Evolutionary conservation across 768 basidiomycete species (phyloP), one percentile per base, ranked within the genome.

Genomic region (Austroboletus festivus): DNA sequence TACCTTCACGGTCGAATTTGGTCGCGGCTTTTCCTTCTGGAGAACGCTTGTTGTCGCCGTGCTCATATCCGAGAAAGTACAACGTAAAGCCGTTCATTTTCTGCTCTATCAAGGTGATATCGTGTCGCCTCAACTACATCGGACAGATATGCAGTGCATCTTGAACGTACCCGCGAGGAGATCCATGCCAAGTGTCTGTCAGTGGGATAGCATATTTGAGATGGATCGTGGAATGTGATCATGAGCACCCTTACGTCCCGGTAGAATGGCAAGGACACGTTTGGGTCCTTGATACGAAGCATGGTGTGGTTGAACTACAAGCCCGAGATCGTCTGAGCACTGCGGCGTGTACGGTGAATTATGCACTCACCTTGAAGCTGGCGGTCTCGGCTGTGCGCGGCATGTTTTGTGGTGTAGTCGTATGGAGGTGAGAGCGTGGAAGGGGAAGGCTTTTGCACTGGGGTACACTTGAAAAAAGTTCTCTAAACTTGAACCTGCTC

Each of bases 211-310:
- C 23, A n/a, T 28, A 28, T 6, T 26, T 39, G 2, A 40, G 31
- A 54, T 20, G 34, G 31, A 33, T 42, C 12, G 24, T 26, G 4
- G 26, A 38, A 28, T 18, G 24, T 19, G 16, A 41, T 10, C 33
- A 21, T 4, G 20, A 21, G 39, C 35, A 44, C 19, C 57, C 76
- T 58, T 46, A 82, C 86, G 35, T 89, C 79, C 47, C 77, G 75
- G 71, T 95, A 95, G 69, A 93, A 97, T 19, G 76, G 71, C 51
- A 95, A 63, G 16, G 91, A 93, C 38, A 70, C 74, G 56, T 91
- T 82, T 8, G 92, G 86, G 64, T 95, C 91, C 73, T 85, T 93
- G 64, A 95, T 76, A 57, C 93, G 80, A 58, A 93, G 66, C 91
- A 91, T 92, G 18, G 86, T 89, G 67, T 93, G 89, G 63, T 91